phyloP scores from a whole-genome alignment of 345 rosid genomes.

The Eucalyptus erythrocorys region DNA sequence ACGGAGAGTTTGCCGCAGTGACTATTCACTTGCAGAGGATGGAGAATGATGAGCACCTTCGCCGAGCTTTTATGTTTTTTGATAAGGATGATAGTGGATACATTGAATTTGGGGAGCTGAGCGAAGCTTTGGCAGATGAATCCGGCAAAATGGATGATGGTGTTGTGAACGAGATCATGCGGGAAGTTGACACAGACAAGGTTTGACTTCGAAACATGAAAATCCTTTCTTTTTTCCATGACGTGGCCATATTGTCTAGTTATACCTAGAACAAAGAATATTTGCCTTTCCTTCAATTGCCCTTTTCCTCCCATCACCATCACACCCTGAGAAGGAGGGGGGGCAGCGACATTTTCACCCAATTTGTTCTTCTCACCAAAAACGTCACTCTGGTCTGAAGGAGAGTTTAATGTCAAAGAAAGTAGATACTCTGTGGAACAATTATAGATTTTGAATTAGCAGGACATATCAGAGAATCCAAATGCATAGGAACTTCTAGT shows the following conservation, averaged over 20 bases:
- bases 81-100: conserved; percentile 76
- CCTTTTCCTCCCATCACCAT: background rate
- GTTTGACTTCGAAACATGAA: conserved; percentile 12
- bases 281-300: background rate
- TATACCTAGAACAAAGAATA: background rate
- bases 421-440: background rate
- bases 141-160: conserved; percentile 52
- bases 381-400: background rate
- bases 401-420: background rate
- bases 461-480: background rate
- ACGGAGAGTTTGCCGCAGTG: conserved; percentile 96
- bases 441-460: background rate
- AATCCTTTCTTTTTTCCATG: background rate
- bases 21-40: conserved; percentile 96
- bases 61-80: conserved; percentile 82
- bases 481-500: background rate
- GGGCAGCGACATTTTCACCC: background rate
- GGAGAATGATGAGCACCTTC: conserved; percentile 94
- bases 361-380: background rate
- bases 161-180: conserved; percentile 78
- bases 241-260: background rate
- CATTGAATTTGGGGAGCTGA: conserved; percentile 73
- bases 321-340: background rate
- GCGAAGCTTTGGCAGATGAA: conserved; percentile 67
- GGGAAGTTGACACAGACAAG: conserved; percentile 95